These are phyloP conservation scores for Penicillium sp. DNA, from an alignment of 2,329 filamentous ascomycete species.

Conservation along the genomic window DNA sequence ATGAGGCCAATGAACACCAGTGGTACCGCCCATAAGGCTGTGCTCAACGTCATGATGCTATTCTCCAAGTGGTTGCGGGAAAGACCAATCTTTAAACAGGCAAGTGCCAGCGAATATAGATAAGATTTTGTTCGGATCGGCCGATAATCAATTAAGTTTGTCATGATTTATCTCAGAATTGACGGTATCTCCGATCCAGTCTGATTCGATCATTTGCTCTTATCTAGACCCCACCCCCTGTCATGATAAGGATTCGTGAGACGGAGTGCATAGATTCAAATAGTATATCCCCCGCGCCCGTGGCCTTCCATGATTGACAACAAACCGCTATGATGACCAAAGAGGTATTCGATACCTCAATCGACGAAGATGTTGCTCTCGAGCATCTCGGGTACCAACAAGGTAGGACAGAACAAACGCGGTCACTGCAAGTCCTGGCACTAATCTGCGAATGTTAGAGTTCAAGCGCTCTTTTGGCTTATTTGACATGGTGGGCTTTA, in stretches of 20 bases:
- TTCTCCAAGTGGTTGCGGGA: neutral
- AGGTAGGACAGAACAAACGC: constrained; percentile 11
- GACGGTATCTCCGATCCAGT: neutral
- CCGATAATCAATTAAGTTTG: neutral
- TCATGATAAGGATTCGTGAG: neutral
- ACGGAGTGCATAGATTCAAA: neutral
- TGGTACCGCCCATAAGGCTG: neutral
- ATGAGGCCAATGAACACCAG: neutral
- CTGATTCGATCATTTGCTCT: neutral
- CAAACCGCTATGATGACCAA: neutral
- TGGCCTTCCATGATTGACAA: neutral
- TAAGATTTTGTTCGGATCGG: neutral
- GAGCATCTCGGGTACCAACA: constrained; percentile 34
- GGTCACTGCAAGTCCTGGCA: neutral
- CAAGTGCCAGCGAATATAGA: neutral
- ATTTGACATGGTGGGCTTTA: constrained; percentile 58
- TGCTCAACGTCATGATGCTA: neutral
- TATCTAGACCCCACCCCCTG: neutral
- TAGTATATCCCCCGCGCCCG: neutral
- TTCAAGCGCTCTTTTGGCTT: constrained; percentile 56
- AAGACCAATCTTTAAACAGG: neutral
- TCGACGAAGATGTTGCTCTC: constrained; percentile 28
- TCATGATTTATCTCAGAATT: neutral
- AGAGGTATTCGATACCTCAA: constrained; percentile 8
- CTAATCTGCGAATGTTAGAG: constrained; percentile 35